phyloP scores from a whole-genome alignment of 176 grass and related monocot genomes.

The Pontederia paniculata region DNA sequence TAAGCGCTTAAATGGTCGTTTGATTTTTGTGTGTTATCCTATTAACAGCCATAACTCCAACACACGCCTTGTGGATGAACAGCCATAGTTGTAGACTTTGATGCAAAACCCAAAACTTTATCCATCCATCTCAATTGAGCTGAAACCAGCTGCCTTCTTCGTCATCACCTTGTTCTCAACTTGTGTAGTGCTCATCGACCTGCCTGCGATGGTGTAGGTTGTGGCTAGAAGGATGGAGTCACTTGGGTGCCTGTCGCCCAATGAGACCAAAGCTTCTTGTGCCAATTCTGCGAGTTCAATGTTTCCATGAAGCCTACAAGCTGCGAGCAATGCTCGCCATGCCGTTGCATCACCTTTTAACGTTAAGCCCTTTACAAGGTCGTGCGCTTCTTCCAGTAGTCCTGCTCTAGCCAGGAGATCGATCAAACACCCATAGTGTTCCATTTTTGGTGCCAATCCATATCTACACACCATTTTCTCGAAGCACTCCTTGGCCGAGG shows the following conservation, averaged over 20 bases:
- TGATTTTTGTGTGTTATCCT: too few relatives aligned
- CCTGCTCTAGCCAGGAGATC: slow-evolving; percentile 20
- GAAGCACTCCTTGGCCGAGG: slow-evolving; percentile 11
- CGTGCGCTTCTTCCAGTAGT: slow-evolving; percentile 8
- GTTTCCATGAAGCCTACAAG: slow-evolving; percentile 53
- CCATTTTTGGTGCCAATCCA: background rate
- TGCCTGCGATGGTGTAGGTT: slow-evolving; percentile 32
- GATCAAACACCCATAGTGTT: slow-evolving; percentile 22
- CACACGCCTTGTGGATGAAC: background rate
- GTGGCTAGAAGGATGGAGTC: slow-evolving; percentile 45
- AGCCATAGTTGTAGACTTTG: background rate
- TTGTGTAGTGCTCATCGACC: slow-evolving; percentile 28
- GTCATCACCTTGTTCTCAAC: slow-evolving; percentile 17
- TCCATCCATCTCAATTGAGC: slow-evolving; percentile 15
- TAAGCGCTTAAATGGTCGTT: too few relatives aligned
- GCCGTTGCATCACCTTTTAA: slow-evolving; percentile 23
- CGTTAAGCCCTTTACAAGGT: slow-evolving; percentile 22
- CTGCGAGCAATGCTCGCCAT: slow-evolving; percentile 49
- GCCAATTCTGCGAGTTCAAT: slow-evolving; percentile 25
- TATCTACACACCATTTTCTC: slow-evolving; percentile 15
- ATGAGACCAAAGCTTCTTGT: slow-evolving; percentile 17
- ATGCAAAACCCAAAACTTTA: background rate
- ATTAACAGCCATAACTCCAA: background rate
- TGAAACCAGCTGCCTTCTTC: slow-evolving; percentile 44
- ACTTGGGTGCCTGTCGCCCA: slow-evolving; percentile 34